Conservation (phyloP, 2,329 filamentous ascomycete genomes). For the Fusarium concolor region DNA sequence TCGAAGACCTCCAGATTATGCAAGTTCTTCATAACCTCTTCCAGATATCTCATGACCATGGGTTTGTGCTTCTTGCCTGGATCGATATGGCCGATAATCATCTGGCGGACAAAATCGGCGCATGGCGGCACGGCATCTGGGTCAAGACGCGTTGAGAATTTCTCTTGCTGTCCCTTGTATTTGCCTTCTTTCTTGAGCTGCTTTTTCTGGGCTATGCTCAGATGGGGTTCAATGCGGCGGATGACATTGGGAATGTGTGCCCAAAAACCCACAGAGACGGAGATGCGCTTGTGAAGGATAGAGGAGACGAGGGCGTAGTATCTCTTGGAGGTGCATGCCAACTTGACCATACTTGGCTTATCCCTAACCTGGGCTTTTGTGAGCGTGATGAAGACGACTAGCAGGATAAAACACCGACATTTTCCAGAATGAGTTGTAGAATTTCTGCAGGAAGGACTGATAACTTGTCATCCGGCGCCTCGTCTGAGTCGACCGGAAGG, state of each 20-base stretch:
- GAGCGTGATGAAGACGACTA: accelerated
- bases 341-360: not conserved
- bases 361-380: not conserved
- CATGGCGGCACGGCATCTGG: not conserved
- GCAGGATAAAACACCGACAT: not conserved
- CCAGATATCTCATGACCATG: not conserved
- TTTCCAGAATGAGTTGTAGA: not conserved
- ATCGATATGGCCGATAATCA: not conserved
- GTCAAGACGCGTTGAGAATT: not conserved
- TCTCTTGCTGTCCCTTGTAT: not conserved
- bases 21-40: conserved; percentile 16
- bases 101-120: conserved; percentile 6
- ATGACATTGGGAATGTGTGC: not conserved
- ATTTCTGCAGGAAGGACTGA: conserved; percentile 12
- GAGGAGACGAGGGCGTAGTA: conserved; percentile 2
- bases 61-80: not conserved
- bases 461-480: not conserved
- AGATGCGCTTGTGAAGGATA: not conserved
- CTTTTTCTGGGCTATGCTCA: conserved; percentile 15
- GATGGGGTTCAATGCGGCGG: not conserved
- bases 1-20: not conserved
- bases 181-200: not conserved
- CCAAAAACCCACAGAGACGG: not conserved
- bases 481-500: too few species aligned
- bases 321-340: conserved; percentile 14